Conservation (phyloP, 192 early-diverging fungal genomes). For the Coemansia umbellata region DNA sequence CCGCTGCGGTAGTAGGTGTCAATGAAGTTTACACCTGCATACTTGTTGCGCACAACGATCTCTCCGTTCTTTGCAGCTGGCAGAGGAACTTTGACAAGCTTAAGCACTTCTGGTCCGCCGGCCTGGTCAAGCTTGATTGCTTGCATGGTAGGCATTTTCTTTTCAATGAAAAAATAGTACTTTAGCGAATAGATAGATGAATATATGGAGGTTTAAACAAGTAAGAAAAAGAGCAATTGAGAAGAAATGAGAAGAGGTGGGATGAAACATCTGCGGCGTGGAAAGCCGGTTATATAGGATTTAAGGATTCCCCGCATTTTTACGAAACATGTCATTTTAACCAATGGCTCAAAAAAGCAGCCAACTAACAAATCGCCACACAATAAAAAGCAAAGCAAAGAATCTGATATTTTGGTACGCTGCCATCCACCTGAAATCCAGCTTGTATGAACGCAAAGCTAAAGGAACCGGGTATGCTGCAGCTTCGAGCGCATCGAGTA, state of each 20-base stretch:
- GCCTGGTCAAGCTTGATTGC: constrained; percentile 53
- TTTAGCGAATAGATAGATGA: neutral
- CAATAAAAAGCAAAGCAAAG: constrained; percentile 8
- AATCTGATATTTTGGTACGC: constrained; percentile 39
- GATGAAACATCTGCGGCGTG: too few species aligned
- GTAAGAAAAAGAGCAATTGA: neutral
- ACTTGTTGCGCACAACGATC: constrained; percentile 72
- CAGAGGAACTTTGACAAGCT: constrained; percentile 45
- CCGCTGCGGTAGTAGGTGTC: constrained; percentile 88
- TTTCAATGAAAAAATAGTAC: neutral
- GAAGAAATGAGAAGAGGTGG: neutral
- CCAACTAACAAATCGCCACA: constrained; percentile 10
- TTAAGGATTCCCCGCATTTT: too few species aligned
- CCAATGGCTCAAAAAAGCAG: constrained; percentile 8
- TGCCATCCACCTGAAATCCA: constrained; percentile 42
- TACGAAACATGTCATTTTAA: too few species aligned
- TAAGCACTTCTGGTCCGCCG: constrained; percentile 60
- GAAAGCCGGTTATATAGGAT: too few species aligned
- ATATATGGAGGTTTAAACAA: neutral
- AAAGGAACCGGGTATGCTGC: constrained; percentile 9
- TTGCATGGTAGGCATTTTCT: constrained; percentile 26
- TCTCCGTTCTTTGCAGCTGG: constrained; percentile 53
- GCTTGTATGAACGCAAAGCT: constrained; percentile 10
- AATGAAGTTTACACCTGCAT: constrained; percentile 83
- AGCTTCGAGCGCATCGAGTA: constrained; percentile 8